phyloP scores from a whole-genome alignment of 345 rosid species.

The Geranium rotundifolium region DNA sequence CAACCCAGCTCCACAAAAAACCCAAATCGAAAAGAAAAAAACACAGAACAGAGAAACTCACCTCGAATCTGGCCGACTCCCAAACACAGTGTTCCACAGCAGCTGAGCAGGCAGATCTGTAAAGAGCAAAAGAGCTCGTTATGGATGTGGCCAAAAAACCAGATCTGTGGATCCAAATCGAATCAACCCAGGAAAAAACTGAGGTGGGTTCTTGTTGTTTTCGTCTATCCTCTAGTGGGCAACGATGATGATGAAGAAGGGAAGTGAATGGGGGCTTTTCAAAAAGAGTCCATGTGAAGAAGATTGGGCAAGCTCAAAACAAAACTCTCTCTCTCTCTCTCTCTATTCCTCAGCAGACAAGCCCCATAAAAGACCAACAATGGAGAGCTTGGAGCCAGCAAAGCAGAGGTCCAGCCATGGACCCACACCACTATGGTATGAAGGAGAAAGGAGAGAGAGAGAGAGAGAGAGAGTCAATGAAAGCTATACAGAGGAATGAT shows the following conservation, averaged over 20 bases:
- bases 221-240: background rate
- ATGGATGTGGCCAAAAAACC: background rate
- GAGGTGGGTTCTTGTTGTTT: background rate
- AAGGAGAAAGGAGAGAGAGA: background rate
- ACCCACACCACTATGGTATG: conserved; percentile 33
- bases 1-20: background rate
- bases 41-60: background rate
- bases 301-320: conserved; percentile 1
- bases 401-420: conserved; percentile 68
- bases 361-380: conserved; percentile 60
- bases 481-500: background rate
- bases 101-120: background rate
- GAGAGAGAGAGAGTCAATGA: background rate
- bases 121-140: background rate
- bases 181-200: background rate
- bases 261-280: background rate
- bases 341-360: conserved; percentile 35
- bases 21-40: background rate
- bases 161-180: background rate
- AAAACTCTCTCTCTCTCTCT: conserved; percentile 2
- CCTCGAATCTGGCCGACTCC: background rate
- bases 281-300: background rate
- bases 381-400: conserved; percentile 69
- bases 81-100: background rate
- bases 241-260: background rate